These are phyloP conservation scores for Lodderomyces pseudojiufengensis DNA, from an alignment of 1,139 yeast species.

Conservation along the genomic window DNA sequence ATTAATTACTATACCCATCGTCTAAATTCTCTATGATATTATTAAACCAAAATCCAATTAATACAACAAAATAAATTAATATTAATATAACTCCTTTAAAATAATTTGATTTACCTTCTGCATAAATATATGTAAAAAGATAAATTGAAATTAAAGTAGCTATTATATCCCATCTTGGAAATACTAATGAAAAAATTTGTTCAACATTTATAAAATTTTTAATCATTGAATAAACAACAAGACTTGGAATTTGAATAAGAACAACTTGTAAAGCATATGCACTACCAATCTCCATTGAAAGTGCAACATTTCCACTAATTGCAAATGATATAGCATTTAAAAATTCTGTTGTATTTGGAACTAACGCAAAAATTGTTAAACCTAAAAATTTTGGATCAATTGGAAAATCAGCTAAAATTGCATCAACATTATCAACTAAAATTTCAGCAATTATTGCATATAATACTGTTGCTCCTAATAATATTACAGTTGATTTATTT, in stretches of 20 bases:
- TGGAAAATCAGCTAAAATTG: slow-evolving; percentile 71
- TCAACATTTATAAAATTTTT: slow-evolving; percentile 33
- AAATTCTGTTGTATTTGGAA: slow-evolving; percentile 96
- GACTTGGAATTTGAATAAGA: slow-evolving; percentile 85
- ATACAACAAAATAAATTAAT: slow-evolving; percentile 70
- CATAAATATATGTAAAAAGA: slow-evolving; percentile 87
- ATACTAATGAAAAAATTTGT: slow-evolving; percentile 74
- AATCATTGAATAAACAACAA: slow-evolving; percentile 72
- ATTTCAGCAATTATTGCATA: slow-evolving; percentile 96
- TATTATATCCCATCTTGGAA: slow-evolving; percentile 94
- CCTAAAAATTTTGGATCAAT: slow-evolving; percentile 90
- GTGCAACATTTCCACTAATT: slow-evolving; percentile 89
- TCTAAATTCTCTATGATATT: slow-evolving; percentile 36
- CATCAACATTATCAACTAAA: slow-evolving; percentile 89
- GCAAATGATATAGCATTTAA: slow-evolving; percentile 97
- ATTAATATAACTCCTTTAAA: slow-evolving; percentile 91
- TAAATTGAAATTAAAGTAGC: slow-evolving; percentile 85
- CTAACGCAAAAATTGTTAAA: slow-evolving; percentile 88
- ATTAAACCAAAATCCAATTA: slow-evolving; percentile 78
- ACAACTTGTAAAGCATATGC: slow-evolving; percentile 98
- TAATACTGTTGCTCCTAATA: slow-evolving; percentile 76
- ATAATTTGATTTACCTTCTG: slow-evolving; percentile 94
- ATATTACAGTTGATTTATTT: slow-evolving; percentile 76
- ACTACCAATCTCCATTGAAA: slow-evolving; percentile 96
- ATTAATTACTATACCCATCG: slow-evolving; percentile 28